Percentiles rank a stretch among this genome's conserved stretches.
phyloP scores from a whole-genome alignment of 192 early-diverging fungal species.

The Linnemannia schmuckeri region DNA sequence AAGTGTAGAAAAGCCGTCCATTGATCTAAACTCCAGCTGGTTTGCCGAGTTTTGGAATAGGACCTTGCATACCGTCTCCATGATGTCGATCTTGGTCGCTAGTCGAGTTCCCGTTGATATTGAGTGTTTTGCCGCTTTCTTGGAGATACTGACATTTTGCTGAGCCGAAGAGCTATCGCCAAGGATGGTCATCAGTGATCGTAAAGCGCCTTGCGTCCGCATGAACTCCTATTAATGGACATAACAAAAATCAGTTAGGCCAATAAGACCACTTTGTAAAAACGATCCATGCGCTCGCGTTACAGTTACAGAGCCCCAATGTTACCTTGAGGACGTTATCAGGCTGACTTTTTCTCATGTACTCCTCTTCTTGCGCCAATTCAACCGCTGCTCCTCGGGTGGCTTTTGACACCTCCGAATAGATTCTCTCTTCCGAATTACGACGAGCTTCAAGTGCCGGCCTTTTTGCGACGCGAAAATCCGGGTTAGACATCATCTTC shows the following conservation, averaged over 20 bases:
- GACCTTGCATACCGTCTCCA: conserved; percentile 59
- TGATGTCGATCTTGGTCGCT: conserved; percentile 55
- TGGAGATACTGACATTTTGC: conserved; percentile 10
- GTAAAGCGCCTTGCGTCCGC: conserved; percentile 52
- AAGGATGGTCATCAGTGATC: conserved; percentile 47
- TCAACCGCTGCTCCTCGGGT: conserved; percentile 43
- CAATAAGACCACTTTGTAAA: not conserved
- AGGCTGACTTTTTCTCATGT: conserved; percentile 46
- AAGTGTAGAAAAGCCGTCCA: conserved; percentile 50
- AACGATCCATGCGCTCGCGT: not conserved
- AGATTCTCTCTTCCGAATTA: conserved; percentile 47
- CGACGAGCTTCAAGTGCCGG: conserved; percentile 23
- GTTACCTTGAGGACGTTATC: conserved; percentile 53
- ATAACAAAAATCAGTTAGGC: not conserved
- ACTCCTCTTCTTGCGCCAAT: conserved; percentile 49
- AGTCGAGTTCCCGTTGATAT: conserved; percentile 29
- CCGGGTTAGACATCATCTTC: conserved; percentile 43
- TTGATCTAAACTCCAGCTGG: conserved; percentile 43
- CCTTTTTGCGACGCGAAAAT: conserved; percentile 29
- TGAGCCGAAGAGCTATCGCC: conserved; percentile 17
- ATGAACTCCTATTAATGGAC: conserved; percentile 46
- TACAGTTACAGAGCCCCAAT: not conserved
- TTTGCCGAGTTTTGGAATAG: conserved; percentile 54
- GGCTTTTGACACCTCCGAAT: conserved; percentile 23
- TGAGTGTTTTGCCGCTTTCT: conserved; percentile 18